phyloP scores from a whole-genome alignment of 2,329 filamentous ascomycete species.

The Fusarium coicis region DNA sequence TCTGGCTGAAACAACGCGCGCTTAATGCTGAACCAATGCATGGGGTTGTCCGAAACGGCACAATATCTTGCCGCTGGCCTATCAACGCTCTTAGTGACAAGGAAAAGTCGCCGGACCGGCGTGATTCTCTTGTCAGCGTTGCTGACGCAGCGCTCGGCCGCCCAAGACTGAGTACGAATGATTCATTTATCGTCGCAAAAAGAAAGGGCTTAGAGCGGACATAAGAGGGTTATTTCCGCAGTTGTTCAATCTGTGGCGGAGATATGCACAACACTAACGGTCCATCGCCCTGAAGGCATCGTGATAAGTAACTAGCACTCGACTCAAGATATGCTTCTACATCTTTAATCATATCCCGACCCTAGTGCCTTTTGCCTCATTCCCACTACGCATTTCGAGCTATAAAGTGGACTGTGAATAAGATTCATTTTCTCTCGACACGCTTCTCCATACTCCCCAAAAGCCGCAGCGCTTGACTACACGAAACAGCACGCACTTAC shows the following conservation, averaged over 20 bases:
- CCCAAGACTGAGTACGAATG: not conserved
- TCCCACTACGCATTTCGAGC: too few relatives aligned
- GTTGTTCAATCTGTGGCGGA: rapidly evolving
- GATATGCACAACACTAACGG: not conserved
- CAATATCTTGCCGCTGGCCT: not conserved
- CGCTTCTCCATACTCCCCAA: rapidly evolving
- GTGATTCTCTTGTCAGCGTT: not conserved
- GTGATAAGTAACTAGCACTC: rapidly evolving
- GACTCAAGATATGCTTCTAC: rapidly evolving
- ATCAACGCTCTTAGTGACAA: not conserved
- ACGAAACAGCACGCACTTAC: not conserved
- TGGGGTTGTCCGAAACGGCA: not conserved
- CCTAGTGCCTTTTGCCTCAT: not conserved
- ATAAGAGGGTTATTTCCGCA: not conserved
- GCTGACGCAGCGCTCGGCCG: too few relatives aligned
- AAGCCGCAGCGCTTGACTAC: rapidly evolving
- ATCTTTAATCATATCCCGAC: too few relatives aligned
- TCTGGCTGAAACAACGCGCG: not conserved
- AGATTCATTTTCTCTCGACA: rapidly evolving
- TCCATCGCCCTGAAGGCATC: rapidly evolving
- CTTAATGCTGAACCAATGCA: too few relatives aligned
- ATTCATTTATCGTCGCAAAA: rapidly evolving
- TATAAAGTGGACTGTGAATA: too few relatives aligned
- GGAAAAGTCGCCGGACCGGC: not conserved
- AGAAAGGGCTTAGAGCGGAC: not conserved